Base-by-base conservation (phyloP, 2,329 filamentous ascomycete genomes). In the Fusarium sp. region DNA sequence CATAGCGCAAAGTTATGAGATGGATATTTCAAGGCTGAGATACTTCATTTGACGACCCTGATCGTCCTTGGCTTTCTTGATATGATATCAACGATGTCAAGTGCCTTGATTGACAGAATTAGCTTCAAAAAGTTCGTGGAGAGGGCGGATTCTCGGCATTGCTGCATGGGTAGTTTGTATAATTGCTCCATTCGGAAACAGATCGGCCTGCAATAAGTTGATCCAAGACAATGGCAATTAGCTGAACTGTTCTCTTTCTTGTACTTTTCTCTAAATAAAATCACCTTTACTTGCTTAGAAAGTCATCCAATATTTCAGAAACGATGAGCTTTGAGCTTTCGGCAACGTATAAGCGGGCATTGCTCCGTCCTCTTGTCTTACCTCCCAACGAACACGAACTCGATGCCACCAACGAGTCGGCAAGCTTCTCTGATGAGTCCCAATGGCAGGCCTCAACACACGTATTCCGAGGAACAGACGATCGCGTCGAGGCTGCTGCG, bases 321-420 rank as follows among this genome's bases (percentile, higher is more conserved):
- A 8, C 1, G 4, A 54, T 54, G 50, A 54, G 37, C 7, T 54
- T 44, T 6, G 8, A 44, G 4, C 1, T 54, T 8, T 44, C 27
- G 0, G 44, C 15, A 5, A 14, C 7, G 8, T 54, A 44, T 13
- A n/a, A 44, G n/a, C 26, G 50, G 27, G 9, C 50, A 44, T 54
- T 54, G 37, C 37, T 54, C 12, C 37, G 37, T 44, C 27, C 50
- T 4, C 50, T 54, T 2, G n/a, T 32, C 37, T 11, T 54, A 8
- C 27, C 37, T 18, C 6, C 11, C 2, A 32, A 9, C 0, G 26
- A 54, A 3, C 9, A 9, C 0, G 26, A 54, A 3, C 9, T 2
- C 3, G 15, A 11, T 23, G 15, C 15, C n/a, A 50, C 32, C 5
- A 41, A 32, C n/a, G 50, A 54, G 37, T 5, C 8, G 6, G 27